A percentile compares a stretch with the other conserved stretches of the same genome.
These are phyloP conservation scores for Lactifluus rugatus DNA, from an alignment of 768 basidiomycete genomes.

Conservation along the genomic window DNA sequence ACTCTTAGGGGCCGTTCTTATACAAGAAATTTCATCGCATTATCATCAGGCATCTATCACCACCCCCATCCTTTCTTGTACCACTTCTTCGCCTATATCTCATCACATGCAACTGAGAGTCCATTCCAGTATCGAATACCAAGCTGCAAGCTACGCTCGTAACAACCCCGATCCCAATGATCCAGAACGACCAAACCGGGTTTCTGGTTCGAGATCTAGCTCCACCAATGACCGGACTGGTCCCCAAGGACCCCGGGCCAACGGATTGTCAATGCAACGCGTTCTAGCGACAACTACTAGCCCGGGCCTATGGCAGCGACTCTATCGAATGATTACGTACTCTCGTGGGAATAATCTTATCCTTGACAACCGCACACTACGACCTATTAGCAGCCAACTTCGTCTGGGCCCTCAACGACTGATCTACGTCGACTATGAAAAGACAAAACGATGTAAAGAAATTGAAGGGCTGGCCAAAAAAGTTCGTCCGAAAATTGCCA, in stretches of 20 bases:
- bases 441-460: no score
- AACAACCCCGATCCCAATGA: background rate
- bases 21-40: background rate
- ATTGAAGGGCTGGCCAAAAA: background rate
- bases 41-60: background rate
- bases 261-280: no score
- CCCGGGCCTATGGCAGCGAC: no score
- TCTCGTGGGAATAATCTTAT: background rate
- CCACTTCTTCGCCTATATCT: background rate
- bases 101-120: background rate
- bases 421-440: no score
- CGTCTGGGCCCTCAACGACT: no score
- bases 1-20: background rate
- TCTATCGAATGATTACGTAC: no score
- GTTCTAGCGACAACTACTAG: no score
- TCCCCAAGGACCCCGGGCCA: no score
- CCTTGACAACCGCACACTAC: background rate
- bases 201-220: no score
- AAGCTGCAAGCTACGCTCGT: background rate
- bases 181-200: background rate
- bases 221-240: background rate
- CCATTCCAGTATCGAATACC: background rate
- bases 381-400: no score
- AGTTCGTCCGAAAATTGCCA: background rate
- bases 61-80: background rate